phyloP scores from a whole-genome alignment of 306 rosid species.

The Rubus idaeus region DNA sequence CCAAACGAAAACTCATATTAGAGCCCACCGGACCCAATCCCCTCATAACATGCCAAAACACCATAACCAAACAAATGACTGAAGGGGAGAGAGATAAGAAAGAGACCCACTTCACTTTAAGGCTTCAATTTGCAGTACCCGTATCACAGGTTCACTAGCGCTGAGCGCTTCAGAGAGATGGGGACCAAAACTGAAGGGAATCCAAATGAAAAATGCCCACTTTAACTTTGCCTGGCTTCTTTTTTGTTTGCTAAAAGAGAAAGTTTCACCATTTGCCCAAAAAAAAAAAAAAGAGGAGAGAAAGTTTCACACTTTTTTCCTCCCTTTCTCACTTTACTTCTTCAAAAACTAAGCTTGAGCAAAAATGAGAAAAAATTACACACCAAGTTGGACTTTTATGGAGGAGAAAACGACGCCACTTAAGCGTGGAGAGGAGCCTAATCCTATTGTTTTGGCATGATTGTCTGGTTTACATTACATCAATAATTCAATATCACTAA shows the following conservation, averaged over 20 bases:
- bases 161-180: constrained; percentile 7
- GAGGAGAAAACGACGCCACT: constrained; percentile 7
- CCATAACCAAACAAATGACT: constrained; percentile 22
- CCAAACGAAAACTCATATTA: constrained; percentile 18
- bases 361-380: not conserved
- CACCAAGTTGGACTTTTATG: not conserved
- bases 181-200: constrained; percentile 32
- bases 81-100: constrained; percentile 11
- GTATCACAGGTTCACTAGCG: not conserved
- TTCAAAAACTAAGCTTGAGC: constrained; percentile 11
- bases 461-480: constrained; percentile 1
- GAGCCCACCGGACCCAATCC: constrained; percentile 34
- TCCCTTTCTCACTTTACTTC: constrained; percentile 25
- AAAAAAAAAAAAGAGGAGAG: no score
- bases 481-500: constrained; percentile 22
- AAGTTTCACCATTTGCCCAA: constrained; percentile 30
- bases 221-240: constrained; percentile 20
- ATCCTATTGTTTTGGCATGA: not conserved
- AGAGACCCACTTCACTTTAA: constrained; percentile 34
- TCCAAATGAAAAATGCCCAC: constrained; percentile 40
- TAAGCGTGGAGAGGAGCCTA: not conserved
- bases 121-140: constrained; percentile 39
- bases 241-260: constrained; percentile 43
- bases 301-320: constrained; percentile 23
- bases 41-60: constrained; percentile 37